Percentiles rank a stretch among this genome's conserved stretches.
Evolutionary conservation across 257 asterid species (phyloP).

Genomic region (Oldenlandia corymbosa): DNA sequence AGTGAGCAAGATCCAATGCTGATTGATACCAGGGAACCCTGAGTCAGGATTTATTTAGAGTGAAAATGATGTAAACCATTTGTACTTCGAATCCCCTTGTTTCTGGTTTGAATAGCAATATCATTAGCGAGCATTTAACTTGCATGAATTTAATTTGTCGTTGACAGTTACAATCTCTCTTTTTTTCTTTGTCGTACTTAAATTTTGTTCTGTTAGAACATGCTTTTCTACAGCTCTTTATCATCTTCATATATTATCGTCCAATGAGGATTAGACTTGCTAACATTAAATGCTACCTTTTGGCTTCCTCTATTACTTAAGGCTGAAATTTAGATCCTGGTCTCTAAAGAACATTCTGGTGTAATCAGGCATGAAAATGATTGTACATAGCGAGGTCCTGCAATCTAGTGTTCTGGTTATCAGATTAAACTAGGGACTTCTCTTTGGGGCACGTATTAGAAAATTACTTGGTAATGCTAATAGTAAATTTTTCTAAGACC

Average conservation of each 20-base stretch:
- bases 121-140: not conserved
- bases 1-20: not conserved
- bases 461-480: not conserved
- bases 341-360: too few relatives aligned
- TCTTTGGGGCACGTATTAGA: not conserved
- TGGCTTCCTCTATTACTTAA: not conserved
- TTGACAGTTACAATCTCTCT: not conserved
- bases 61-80: not conserved
- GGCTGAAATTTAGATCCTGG: not conserved
- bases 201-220: not conserved
- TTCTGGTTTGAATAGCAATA: not conserved
- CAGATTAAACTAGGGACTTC: not conserved
- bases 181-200: not conserved
- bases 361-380: too few relatives aligned
- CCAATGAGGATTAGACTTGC: not conserved
- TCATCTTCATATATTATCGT: not conserved
- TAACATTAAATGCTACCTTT: not conserved
- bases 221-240: not conserved
- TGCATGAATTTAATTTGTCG: not conserved
- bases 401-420: not conserved
- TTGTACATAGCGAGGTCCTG: not conserved
- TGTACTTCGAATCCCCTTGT: not conserved
- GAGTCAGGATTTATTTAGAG: not conserved
- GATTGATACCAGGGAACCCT: not conserved
- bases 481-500: not conserved